Percentiles rank a stretch among this genome's conserved stretches.
Conservation (phyloP, 129 eudicot genomes). For the Centella asiatica region DNA sequence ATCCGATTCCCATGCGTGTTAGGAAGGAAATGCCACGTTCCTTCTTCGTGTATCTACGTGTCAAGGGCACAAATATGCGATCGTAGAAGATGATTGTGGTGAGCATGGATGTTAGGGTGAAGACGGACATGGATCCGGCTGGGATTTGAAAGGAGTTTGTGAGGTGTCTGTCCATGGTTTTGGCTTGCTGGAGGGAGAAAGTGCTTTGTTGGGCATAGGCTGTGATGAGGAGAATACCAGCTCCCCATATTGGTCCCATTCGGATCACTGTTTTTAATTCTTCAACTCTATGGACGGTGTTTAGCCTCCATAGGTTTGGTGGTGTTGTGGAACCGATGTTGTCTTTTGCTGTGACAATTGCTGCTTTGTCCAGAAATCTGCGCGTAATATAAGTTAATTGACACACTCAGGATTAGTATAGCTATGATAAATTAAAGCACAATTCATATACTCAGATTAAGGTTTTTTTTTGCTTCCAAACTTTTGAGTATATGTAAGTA, state of each 20-base stretch:
- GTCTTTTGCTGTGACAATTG: slow-evolving; percentile 56
- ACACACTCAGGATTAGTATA: neutral
- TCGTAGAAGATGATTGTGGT: slow-evolving; percentile 61
- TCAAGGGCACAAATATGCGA: slow-evolving; percentile 51
- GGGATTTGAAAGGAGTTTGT: slow-evolving; percentile 67
- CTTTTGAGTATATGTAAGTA: too few species aligned
- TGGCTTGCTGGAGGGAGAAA: slow-evolving; percentile 84
- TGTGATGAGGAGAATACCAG: slow-evolving; percentile 70
- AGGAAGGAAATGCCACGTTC: slow-evolving; percentile 79
- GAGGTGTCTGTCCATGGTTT: slow-evolving; percentile 73
- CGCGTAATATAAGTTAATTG: neutral
- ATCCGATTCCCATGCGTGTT: slow-evolving; percentile 78
- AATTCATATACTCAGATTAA: too few species aligned
- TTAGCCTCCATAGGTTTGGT: slow-evolving; percentile 65
- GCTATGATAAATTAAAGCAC: too few species aligned
- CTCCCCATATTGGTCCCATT: slow-evolving; percentile 96
- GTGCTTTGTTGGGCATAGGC: slow-evolving; percentile 83
- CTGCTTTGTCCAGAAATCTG: slow-evolving; percentile 92
- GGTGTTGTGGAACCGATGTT: slow-evolving; percentile 21
- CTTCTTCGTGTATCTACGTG: slow-evolving; percentile 62
- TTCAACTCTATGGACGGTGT: slow-evolving; percentile 83
- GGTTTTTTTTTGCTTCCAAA: too few species aligned
- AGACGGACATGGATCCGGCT: slow-evolving; percentile 74
- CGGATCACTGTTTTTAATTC: slow-evolving; percentile 75
- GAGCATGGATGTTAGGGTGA: slow-evolving; percentile 68